phyloP scores from a whole-genome alignment of 768 basidiomycete genomes.

The Suillus weaverae region DNA sequence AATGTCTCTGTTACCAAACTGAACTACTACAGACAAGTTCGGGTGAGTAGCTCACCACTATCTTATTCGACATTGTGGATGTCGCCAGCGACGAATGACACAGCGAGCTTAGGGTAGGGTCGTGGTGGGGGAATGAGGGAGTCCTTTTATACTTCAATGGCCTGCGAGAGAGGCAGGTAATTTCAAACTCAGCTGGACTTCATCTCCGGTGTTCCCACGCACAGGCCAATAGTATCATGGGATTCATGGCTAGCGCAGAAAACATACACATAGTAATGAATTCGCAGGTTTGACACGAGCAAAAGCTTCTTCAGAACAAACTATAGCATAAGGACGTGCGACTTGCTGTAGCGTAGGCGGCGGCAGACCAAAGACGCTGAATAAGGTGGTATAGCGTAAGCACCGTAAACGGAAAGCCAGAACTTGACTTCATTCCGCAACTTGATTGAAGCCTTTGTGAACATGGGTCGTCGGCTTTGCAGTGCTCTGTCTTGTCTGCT shows the following conservation, averaged over 20 bases:
- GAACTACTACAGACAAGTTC: slow-evolving; percentile 57
- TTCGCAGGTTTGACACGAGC: background rate
- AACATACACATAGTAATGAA: background rate
- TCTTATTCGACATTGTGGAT: slow-evolving; percentile 89
- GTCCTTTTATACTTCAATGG: slow-evolving; percentile 43
- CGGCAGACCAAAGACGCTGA: background rate
- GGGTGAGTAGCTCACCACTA: slow-evolving; percentile 90
- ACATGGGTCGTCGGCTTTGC: slow-evolving; percentile 21
- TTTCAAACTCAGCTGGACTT: slow-evolving; percentile 44
- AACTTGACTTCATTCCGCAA: background rate
- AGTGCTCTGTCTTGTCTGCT: slow-evolving; percentile 24
- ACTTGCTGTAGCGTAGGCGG: background rate
- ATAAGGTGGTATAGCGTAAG: background rate
- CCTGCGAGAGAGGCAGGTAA: slow-evolving; percentile 37
- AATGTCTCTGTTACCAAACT: slow-evolving; percentile 50
- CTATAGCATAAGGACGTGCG: background rate
- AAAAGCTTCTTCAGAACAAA: background rate
- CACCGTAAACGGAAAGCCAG: background rate
- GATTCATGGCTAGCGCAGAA: background rate
- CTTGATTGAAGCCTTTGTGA: slow-evolving; percentile 10
- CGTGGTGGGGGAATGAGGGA: slow-evolving; percentile 32
- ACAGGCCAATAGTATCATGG: slow-evolving; percentile 38
- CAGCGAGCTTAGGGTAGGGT: slow-evolving; percentile 33
- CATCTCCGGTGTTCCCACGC: slow-evolving; percentile 41
- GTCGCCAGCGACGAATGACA: slow-evolving; percentile 28